A percentile compares a stretch with the other conserved stretches of the same genome.
Conservation (phyloP, 345 rosid species). For the Turnera subulata region DNA sequence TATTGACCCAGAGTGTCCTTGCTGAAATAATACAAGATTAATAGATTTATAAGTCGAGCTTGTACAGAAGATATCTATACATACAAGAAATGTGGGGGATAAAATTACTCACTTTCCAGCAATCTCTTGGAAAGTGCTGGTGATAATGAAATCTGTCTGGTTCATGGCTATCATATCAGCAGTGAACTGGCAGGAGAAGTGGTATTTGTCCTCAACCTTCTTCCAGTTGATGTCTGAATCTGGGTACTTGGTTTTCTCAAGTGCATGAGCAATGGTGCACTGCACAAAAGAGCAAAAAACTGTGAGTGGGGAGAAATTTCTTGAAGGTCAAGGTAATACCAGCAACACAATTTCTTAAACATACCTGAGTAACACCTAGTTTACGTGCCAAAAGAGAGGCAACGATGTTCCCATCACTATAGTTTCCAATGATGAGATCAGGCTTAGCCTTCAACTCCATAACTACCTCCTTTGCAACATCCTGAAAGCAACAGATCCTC, state of each 20-base stretch:
- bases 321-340: too few species aligned
- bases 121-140: constrained; percentile 98
- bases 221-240: constrained; percentile 98
- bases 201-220: constrained; percentile 83
- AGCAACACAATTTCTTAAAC: too few species aligned
- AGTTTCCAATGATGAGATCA: constrained; percentile 87
- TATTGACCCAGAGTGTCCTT: constrained; percentile 89
- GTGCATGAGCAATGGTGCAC: constrained; percentile 98
- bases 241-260: constrained; percentile 92
- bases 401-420: constrained; percentile 93
- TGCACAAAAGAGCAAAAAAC: constrained; percentile 19
- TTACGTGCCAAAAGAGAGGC: constrained; percentile 87
- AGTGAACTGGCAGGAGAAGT: constrained; percentile 92
- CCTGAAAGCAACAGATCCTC: constrained; percentile 34
- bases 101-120: constrained; percentile 68
- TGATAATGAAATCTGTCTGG: constrained; percentile 95
- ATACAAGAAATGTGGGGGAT: background rate
- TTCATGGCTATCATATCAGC: constrained; percentile 95
- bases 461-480: constrained; percentile 67
- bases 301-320: too few species aligned
- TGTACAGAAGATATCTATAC: background rate
- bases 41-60: background rate
- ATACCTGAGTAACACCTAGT: constrained; percentile 92
- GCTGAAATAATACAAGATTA: constrained; percentile 33
- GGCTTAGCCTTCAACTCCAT: constrained; percentile 92